Percentiles rank a stretch among this genome's conserved stretches.
Conservation (phyloP, 2,329 filamentous ascomycete genomes). For the Pseudocercospora eumusae region DNA sequence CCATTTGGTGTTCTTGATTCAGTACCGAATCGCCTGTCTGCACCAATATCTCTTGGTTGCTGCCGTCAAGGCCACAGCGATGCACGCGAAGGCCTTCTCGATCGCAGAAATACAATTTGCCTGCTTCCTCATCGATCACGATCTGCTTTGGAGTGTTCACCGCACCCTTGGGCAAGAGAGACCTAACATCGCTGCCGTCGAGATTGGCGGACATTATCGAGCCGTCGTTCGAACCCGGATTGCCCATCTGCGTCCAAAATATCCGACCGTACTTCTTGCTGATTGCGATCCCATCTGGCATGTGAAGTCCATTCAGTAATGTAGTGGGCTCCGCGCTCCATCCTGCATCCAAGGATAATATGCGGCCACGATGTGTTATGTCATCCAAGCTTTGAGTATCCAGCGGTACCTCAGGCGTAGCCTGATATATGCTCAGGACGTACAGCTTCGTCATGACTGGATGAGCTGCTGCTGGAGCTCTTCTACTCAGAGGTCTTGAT, state of each 20-base stretch:
- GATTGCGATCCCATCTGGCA: conserved; percentile 41
- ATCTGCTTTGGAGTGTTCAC: conserved; percentile 56
- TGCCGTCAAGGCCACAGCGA: conserved; percentile 43
- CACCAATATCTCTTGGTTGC: conserved; percentile 44
- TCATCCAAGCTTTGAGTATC: conserved; percentile 13
- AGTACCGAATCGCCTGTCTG: conserved; percentile 42
- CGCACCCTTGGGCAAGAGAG: conserved; percentile 48
- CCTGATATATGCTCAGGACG: conserved; percentile 23
- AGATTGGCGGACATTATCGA: conserved; percentile 40
- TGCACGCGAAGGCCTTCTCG: conserved; percentile 47
- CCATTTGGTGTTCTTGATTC: conserved; percentile 21
- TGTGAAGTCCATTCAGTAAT: conserved; percentile 15
- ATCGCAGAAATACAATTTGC: conserved; percentile 49
- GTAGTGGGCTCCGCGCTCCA: conserved; percentile 8
- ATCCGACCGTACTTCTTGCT: conserved; percentile 28
- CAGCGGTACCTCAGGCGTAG: conserved; percentile 19
- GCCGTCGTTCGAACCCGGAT: conserved; percentile 28
- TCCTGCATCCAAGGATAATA: conserved; percentile 11
- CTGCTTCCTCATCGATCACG: conserved; percentile 32
- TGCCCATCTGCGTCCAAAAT: conserved; percentile 40
- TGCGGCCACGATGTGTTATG: conserved; percentile 20
- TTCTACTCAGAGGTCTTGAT: not conserved
- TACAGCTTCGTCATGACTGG: conserved; percentile 13
- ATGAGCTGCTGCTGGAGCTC: not conserved
- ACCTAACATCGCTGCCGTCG: conserved; percentile 51